A percentile compares a stretch with the other conserved stretches of the same genome.
These are phyloP conservation scores for Hypoxylon sp. DNA, from an alignment of 2,329 filamentous ascomycete species.

Conservation along the genomic window DNA sequence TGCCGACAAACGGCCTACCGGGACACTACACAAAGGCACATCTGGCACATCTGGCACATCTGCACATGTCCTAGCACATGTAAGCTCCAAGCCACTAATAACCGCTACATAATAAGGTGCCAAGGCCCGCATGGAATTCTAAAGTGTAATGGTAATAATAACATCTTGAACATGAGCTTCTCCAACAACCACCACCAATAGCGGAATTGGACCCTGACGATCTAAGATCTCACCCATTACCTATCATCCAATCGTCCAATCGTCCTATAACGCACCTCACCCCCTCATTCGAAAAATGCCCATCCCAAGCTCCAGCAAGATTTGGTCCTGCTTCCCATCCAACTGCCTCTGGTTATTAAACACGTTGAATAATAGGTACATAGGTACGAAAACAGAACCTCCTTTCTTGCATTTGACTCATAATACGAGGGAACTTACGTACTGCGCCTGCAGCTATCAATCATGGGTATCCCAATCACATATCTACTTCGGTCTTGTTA, in stretches of 20 bases:
- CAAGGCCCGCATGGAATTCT: not conserved
- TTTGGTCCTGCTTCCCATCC: not conserved
- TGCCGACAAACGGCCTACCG: slow-evolving; percentile 29
- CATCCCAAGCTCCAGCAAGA: not conserved
- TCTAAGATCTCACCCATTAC: slow-evolving; percentile 37
- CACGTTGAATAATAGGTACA: slow-evolving; percentile 29
- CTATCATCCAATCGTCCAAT: slow-evolving; percentile 21
- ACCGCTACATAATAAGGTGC: not conserved
- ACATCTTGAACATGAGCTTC: slow-evolving; percentile 7
- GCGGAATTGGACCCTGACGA: slow-evolving; percentile 40
- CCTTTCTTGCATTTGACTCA: slow-evolving; percentile 8
- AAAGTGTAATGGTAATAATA: slow-evolving; percentile 13
- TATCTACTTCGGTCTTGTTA: not conserved
- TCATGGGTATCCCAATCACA: slow-evolving; percentile 5
- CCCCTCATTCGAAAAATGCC: slow-evolving; percentile 11
- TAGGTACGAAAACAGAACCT: slow-evolving; percentile 5
- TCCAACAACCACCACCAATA: slow-evolving; percentile 16
- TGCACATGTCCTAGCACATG: too few species aligned
- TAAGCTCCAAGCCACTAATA: too few species aligned
- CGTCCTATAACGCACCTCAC: slow-evolving; percentile 7
- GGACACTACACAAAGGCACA: too few species aligned
- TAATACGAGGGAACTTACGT: slow-evolving; percentile 35
- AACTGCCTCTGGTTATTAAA: slow-evolving; percentile 35
- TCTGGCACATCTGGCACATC: too few species aligned
- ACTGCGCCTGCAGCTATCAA: slow-evolving; percentile 21